Conservation (phyloP, 1,284 basidiomycete genomes). For the Trichosporon sp. region DNA sequence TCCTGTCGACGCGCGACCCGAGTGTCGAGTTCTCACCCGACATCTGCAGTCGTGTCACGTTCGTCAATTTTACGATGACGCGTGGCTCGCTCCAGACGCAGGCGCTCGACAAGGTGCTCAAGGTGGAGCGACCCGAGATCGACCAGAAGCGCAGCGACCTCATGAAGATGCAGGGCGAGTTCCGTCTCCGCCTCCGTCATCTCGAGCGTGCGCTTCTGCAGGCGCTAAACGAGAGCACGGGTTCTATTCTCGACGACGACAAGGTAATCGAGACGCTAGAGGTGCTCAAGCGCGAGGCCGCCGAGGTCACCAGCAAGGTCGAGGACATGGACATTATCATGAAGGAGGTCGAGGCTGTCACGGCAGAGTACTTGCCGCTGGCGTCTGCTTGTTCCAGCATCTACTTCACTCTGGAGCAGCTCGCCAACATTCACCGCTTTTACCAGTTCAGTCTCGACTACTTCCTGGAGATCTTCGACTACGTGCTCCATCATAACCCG, state of each 20-base stretch:
- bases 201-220: conserved; percentile 91
- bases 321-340: conserved; percentile 95
- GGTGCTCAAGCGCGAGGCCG: conserved; percentile 94
- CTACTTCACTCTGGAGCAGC: conserved; percentile 95
- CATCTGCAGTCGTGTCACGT: conserved; percentile 97
- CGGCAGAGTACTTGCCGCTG: conserved; percentile 88
- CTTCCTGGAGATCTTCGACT: conserved; percentile 98
- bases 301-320: conserved; percentile 94
- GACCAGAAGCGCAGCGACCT: conserved; percentile 97
- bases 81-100: conserved; percentile 97
- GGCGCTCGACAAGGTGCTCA: conserved; percentile 94
- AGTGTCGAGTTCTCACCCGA: conserved; percentile 97
- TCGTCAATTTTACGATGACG: conserved; percentile 99
- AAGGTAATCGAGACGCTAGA: conserved; percentile 98
- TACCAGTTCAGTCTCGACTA: conserved; percentile 98
- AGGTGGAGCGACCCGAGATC: conserved; percentile 94
- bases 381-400: conserved; percentile 96
- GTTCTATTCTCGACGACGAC: conserved; percentile 98
- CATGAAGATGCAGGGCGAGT: conserved; percentile 98
- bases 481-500: conserved; percentile 87
- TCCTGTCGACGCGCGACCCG: conserved; percentile 94
- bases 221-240: conserved; percentile 93
- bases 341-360: conserved; percentile 94
- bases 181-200: conserved; percentile 86
- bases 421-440: conserved; percentile 93